phyloP scores from a whole-genome alignment of 371 early-diverging fungal genomes.

The Entomophthora muscae region DNA sequence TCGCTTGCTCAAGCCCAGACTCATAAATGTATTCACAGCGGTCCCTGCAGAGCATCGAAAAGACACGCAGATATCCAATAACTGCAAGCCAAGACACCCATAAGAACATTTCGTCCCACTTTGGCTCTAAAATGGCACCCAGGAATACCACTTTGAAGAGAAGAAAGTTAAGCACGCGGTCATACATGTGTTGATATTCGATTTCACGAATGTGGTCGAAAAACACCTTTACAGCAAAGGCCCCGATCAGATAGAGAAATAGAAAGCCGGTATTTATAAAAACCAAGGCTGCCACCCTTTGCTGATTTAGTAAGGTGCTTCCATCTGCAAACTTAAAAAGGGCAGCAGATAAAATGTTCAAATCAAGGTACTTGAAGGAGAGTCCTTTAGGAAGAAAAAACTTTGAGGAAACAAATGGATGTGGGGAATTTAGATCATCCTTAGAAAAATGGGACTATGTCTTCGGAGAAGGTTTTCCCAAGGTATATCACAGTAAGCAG shows the following conservation, averaged over 20 bases:
- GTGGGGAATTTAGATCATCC: no score
- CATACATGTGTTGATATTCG: slow-evolving; percentile 49
- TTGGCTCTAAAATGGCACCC: slow-evolving; percentile 43
- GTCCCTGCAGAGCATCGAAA: slow-evolving; percentile 39
- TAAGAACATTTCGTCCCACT: slow-evolving; percentile 34
- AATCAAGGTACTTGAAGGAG: not conserved
- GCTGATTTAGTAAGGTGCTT: not conserved
- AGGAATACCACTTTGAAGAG: slow-evolving; percentile 48
- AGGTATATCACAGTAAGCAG: no score
- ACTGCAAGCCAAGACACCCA: slow-evolving; percentile 44
- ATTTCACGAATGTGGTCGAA: slow-evolving; percentile 34
- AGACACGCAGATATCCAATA: slow-evolving; percentile 39
- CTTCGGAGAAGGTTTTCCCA: no score
- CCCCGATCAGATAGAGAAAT: slow-evolving; percentile 27
- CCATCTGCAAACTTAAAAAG: not conserved
- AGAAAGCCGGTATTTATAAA: slow-evolving; percentile 44
- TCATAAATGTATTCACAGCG: slow-evolving; percentile 35
- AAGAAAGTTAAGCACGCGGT: slow-evolving; percentile 40
- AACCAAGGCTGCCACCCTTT: slow-evolving; percentile 15
- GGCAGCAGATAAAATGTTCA: not conserved
- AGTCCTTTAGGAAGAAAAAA: no score
- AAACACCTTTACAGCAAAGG: slow-evolving; percentile 25
- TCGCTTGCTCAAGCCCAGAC: slow-evolving; percentile 20
- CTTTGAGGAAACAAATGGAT: no score
- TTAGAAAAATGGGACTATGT: no score